Percentiles rank a stretch among this genome's conserved stretches.
phyloP scores from a whole-genome alignment of 1,284 basidiomycete genomes.

The Sphaerobolus stellatus region DNA sequence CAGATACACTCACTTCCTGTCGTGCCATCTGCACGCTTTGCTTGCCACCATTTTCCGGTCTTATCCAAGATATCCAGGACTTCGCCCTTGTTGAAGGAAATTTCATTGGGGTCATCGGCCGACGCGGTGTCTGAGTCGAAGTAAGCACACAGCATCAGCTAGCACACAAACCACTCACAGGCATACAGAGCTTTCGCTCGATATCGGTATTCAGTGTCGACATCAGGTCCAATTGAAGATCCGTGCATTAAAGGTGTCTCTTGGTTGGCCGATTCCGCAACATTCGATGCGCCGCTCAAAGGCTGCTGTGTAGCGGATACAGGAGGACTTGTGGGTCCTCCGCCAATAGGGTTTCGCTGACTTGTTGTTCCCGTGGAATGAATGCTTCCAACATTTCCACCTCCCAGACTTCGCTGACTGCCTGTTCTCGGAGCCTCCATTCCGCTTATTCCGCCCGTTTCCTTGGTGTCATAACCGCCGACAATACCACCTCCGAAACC shows the following conservation, averaged over 20 bases:
- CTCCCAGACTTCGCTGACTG: constrained; percentile 45
- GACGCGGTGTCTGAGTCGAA: constrained; percentile 75
- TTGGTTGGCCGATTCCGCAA: constrained; percentile 48
- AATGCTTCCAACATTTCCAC: constrained; percentile 27
- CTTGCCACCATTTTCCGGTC: constrained; percentile 95
- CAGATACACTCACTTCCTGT: constrained; percentile 67
- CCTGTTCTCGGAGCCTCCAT: constrained; percentile 43
- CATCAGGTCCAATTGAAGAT: constrained; percentile 53
- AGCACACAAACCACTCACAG: constrained; percentile 52
- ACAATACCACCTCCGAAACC: constrained; percentile 44
- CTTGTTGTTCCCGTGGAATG: constrained; percentile 23
- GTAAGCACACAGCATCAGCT: constrained; percentile 12
- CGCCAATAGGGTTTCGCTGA: not conserved
- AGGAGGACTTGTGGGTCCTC: not conserved
- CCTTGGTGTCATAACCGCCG: constrained; percentile 55
- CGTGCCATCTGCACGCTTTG: constrained; percentile 79
- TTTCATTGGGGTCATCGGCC: constrained; percentile 94
- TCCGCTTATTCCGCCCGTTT: constrained; percentile 26
- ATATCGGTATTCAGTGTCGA: constrained; percentile 53
- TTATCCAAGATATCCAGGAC: constrained; percentile 93
- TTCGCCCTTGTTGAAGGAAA: constrained; percentile 93
- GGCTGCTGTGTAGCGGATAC: not conserved
- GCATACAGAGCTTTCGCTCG: constrained; percentile 87
- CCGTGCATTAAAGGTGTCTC: constrained; percentile 63
- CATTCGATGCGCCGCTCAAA: constrained; percentile 14